These are phyloP conservation scores for Spirogloea muscicola DNA, from an alignment of 139 green algal species.

Conservation along the genomic window DNA sequence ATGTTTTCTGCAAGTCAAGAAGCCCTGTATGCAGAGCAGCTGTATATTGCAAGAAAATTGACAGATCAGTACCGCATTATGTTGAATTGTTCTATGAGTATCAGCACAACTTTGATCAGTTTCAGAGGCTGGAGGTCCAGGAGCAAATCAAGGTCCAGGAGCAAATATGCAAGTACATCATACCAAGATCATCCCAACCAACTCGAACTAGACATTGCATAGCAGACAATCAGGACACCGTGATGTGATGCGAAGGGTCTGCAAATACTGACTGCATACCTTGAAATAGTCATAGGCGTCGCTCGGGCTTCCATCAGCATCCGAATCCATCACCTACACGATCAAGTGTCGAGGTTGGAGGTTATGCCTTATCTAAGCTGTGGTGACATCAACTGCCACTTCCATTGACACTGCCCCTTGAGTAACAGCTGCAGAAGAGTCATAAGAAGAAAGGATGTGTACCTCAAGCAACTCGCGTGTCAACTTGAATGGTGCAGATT, in stretches of 20 bases:
- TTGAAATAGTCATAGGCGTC: conserved; percentile 93
- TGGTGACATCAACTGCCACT: conserved; percentile 1
- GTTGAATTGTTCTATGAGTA: not conserved
- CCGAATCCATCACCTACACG: conserved; percentile 78
- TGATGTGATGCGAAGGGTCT: not conserved
- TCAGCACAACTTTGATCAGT: conserved; percentile 2
- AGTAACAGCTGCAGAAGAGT: not conserved
- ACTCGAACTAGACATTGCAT: not conserved
- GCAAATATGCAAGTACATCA: conserved; percentile 7
- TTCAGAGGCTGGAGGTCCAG: not conserved
- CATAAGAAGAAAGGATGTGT: not conserved
- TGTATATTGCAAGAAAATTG: conserved; percentile 5
- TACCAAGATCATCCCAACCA: not conserved
- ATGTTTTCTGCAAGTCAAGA: conserved; percentile 85
- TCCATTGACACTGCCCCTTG: not conserved
- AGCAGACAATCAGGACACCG: not conserved
- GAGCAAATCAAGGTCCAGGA: not conserved
- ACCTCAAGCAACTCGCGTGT: conserved; percentile 93
- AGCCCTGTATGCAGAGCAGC: conserved; percentile 89
- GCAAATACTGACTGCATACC: conserved; percentile 38
- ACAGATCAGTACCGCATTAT: not conserved
- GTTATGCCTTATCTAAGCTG: no score
- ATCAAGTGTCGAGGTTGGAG: not conserved
- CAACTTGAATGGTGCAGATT: conserved; percentile 84
- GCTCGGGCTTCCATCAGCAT: conserved; percentile 66